A percentile compares a stretch with the other conserved stretches of the same genome.
Evolutionary conservation across 2,329 filamentous ascomycete genomes (phyloP).

Genomic region (Colletotrichum endophyticum): DNA sequence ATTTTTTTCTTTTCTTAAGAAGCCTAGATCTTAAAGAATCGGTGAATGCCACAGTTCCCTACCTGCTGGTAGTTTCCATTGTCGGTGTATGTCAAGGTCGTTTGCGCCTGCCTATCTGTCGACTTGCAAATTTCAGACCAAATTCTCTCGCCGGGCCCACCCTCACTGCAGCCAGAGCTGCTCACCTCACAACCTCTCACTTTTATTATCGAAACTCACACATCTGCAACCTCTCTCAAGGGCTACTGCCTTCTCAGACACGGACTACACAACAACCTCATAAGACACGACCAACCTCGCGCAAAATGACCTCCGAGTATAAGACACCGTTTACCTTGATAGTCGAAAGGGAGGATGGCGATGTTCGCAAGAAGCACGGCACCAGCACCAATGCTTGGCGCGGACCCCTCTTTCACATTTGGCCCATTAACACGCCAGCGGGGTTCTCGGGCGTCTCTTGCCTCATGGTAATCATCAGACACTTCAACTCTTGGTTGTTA

Average conservation of each 20-base stretch:
- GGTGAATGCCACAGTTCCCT: background rate
- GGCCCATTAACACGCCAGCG: background rate
- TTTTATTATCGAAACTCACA: background rate
- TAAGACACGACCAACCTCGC: background rate
- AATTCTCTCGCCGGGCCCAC: background rate
- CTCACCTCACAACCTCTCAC: background rate
- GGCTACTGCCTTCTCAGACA: background rate
- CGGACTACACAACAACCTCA: background rate
- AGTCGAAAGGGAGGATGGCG: background rate
- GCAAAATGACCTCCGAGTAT: background rate
- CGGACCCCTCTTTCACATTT: background rate
- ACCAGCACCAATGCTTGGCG: background rate
- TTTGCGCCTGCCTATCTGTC: background rate
- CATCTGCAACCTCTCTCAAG: background rate
- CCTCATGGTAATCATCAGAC: background rate
- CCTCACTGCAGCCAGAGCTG: background rate
- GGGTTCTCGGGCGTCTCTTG: background rate
- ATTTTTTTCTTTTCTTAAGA: background rate
- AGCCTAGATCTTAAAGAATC: background rate
- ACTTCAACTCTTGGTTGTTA: background rate
- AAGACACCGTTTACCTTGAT: background rate
- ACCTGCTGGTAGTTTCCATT: background rate
- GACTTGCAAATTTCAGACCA: background rate
- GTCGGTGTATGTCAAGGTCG: background rate
- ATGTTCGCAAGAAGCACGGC: background rate